Evolutionary conservation across 192 early-diverging fungal genomes (phyloP).

Genomic region (Mortierella alpina): DNA sequence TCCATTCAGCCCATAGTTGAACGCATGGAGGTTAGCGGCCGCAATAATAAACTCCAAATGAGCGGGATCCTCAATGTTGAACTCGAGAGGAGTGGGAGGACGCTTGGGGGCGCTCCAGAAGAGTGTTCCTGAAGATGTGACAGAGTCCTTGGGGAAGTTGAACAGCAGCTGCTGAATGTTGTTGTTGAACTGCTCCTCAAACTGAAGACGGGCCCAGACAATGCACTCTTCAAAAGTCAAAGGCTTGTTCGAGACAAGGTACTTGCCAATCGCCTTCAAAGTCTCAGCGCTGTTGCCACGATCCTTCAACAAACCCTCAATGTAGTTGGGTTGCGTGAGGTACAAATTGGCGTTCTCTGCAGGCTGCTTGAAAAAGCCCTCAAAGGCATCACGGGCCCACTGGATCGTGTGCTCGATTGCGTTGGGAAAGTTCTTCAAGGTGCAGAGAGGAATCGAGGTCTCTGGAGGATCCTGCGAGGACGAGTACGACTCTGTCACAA

Average conservation of each 20-base stretch:
- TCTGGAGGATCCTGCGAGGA: slow-evolving; percentile 98
- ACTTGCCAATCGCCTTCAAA: slow-evolving; percentile 79
- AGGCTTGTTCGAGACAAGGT: slow-evolving; percentile 83
- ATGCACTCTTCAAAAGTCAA: slow-evolving; percentile 92
- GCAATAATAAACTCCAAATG: slow-evolving; percentile 94
- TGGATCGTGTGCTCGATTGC: slow-evolving; percentile 90
- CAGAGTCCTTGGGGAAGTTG: slow-evolving; percentile 96
- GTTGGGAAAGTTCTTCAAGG: slow-evolving; percentile 91
- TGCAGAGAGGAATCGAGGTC: slow-evolving; percentile 92
- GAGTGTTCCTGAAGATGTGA: slow-evolving; percentile 86
- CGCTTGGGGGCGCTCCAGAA: slow-evolving; percentile 99
- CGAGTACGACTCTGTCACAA: slow-evolving; percentile 97
- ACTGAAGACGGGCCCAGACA: slow-evolving; percentile 89
- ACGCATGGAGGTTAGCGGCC: slow-evolving; percentile 94
- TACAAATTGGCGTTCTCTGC: slow-evolving; percentile 96
- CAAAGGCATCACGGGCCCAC: slow-evolving; percentile 98
- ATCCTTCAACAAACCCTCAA: slow-evolving; percentile 82
- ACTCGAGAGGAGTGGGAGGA: slow-evolving; percentile 84
- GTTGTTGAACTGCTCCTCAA: slow-evolving; percentile 95
- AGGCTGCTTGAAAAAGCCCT: slow-evolving; percentile 91
- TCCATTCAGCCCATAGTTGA: slow-evolving; percentile 94
- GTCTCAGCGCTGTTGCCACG: slow-evolving; percentile 82
- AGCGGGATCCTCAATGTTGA: slow-evolving; percentile 78
- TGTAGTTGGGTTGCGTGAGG: slow-evolving; percentile 85
- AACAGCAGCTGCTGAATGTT: slow-evolving; percentile 93